Evolutionary conservation across 140 eudicot species (phyloP), one percentile per base, ranked within the genome.

Genomic region (Oenanthe javanica): DNA sequence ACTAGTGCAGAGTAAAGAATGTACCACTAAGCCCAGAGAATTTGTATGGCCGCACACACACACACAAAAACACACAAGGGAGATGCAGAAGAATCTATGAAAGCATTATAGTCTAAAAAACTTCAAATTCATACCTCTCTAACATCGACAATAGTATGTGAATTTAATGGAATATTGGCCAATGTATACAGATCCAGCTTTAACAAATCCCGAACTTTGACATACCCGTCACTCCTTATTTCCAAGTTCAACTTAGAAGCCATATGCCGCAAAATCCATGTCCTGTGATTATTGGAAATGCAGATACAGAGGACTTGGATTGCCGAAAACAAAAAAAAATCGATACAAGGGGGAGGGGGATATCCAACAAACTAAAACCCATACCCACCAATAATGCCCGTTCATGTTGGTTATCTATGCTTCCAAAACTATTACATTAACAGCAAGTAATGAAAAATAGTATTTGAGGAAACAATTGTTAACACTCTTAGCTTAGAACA

Each of bases 221-320:
- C 99, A 87, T 87, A 95, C 23, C 98, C 99, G 86, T 95, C 99
- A 79, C 70, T 84, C 80, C 99, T 90, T 89, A 95, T 91, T 77
- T 88, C 85, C 77, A 95, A 84, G 50, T 82, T 91, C 85, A 92
- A 66, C 80, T 95, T 89, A 80, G 91, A 80, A 70, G 97, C 97
- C 92, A 81, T 88, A 83, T 95, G 99, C 76, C 99, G 85, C 88
- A 95, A 81, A 55, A 95, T 86, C 54, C 99, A 93, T n/a, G 96
- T 86, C 89, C 99, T 93, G 88, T 54, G 81, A 75, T 46, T 10
- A 79, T 79, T 4, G 46, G 73, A 72, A 80, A 72, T 14, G 82
- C 42, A 51, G 10, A 6, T 48, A 23, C 13, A 75, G 18, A 75
- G 79, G 78, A 74, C 55, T 47, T 23, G 36, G 23, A 47, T 21